phyloP scores from a whole-genome alignment of 2,329 filamentous ascomycete genomes.

The Fusarium decemcellulare region DNA sequence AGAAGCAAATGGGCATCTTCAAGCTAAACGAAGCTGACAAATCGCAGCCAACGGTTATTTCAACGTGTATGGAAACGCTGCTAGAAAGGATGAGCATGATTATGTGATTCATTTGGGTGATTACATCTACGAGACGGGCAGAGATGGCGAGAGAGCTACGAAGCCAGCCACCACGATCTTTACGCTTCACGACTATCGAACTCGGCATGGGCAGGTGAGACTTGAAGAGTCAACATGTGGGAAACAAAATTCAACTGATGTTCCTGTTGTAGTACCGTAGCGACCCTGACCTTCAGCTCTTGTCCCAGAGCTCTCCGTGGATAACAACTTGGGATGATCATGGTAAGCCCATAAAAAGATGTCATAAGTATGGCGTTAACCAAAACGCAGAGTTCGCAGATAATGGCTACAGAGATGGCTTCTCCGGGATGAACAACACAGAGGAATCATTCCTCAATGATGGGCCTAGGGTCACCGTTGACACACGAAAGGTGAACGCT shows the following conservation, averaged over 20 bases:
- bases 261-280: constrained; percentile 57
- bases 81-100: constrained; percentile 71
- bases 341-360: not conserved
- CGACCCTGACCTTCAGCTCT: constrained; percentile 58
- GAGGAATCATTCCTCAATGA: constrained; percentile 30
- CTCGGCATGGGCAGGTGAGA: constrained; percentile 47
- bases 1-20: rapidly evolving
- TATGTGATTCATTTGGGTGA: constrained; percentile 73
- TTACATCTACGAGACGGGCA: constrained; percentile 73
- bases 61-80: constrained; percentile 72
- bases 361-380: not conserved
- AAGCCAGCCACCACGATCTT: constrained; percentile 22
- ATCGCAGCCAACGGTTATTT: constrained; percentile 63
- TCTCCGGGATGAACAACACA: constrained; percentile 70
- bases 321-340: constrained; percentile 58
- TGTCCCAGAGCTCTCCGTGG: constrained; percentile 60
- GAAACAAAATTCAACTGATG: constrained; percentile 6
- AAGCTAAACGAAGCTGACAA: not conserved
- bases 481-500: constrained; percentile 81
- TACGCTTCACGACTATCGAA: constrained; percentile 58
- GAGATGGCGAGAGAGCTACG: constrained; percentile 46
- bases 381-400: constrained; percentile 65
- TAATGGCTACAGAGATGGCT: constrained; percentile 76
- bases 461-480: constrained; percentile 66
- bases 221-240: rapidly evolving